These are phyloP conservation scores for Diaporthe velutina DNA, from an alignment of 2,329 filamentous ascomycete genomes.

Conservation along the genomic window DNA sequence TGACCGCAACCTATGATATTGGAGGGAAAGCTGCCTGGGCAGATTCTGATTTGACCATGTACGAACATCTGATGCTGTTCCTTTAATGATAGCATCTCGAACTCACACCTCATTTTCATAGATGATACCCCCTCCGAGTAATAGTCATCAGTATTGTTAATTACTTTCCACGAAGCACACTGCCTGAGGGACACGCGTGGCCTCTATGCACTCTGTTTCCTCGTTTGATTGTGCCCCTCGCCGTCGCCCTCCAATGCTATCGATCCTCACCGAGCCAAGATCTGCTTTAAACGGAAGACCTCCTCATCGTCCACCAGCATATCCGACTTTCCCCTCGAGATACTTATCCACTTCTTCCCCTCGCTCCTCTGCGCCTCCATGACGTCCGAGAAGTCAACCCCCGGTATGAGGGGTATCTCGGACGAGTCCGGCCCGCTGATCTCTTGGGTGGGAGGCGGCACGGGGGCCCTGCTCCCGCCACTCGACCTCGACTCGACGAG, in stretches of 20 bases:
- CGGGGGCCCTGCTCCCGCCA: slow-evolving; percentile 9
- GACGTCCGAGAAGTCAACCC: neutral
- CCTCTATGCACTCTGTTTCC: neutral
- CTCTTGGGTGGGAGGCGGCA: slow-evolving; percentile 33
- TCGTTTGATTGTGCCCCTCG: neutral
- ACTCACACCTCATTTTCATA: slow-evolving; percentile 33
- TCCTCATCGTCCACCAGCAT: slow-evolving; percentile 14
- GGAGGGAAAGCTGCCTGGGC: neutral
- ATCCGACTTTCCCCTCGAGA: slow-evolving; percentile 16
- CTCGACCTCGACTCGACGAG: slow-evolving; percentile 33
- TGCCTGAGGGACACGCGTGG: neutral
- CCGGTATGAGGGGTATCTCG: slow-evolving; percentile 19
- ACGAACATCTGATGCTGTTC: slow-evolving; percentile 26
- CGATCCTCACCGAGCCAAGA: slow-evolving; percentile 32
- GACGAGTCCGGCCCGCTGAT: slow-evolving; percentile 36
- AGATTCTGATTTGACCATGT: slow-evolving; percentile 5
- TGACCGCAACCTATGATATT: neutral
- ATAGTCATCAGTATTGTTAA: slow-evolving; percentile 10
- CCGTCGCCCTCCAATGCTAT: neutral
- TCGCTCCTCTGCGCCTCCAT: slow-evolving; percentile 32
- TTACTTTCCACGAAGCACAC: neutral
- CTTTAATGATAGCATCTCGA: slow-evolving; percentile 15
- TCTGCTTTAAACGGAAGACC: slow-evolving; percentile 33
- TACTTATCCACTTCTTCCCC: slow-evolving; percentile 36
- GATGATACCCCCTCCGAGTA: slow-evolving; percentile 31